Conservation (phyloP, 108 stramenopile genomes). For the Cyclotella sp. region DNA sequence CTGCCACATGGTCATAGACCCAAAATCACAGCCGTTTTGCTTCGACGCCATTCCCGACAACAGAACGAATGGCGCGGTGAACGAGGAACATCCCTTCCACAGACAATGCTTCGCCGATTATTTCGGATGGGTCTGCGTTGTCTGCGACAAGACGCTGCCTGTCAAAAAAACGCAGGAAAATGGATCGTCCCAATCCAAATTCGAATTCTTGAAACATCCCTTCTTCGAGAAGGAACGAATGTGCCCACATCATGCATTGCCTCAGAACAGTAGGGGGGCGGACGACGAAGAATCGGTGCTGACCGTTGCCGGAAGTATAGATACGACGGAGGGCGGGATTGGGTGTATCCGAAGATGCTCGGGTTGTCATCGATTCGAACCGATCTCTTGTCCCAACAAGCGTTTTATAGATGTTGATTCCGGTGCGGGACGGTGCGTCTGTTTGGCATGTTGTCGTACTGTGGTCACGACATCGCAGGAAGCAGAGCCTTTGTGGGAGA, state of each 20-base stretch:
- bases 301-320: background rate
- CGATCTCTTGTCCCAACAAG: slow-evolving; percentile 31
- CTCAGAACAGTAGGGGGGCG: background rate
- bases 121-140: slow-evolving; percentile 63
- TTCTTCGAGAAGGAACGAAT: slow-evolving; percentile 73
- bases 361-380: slow-evolving; percentile 76
- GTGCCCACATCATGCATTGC: slow-evolving; percentile 55
- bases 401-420: slow-evolving; percentile 71
- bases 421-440: slow-evolving; percentile 60
- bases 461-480: slow-evolving; percentile 65
- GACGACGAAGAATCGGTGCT: background rate
- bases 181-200: slow-evolving; percentile 28
- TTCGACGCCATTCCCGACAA: slow-evolving; percentile 38
- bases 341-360: slow-evolving; percentile 57
- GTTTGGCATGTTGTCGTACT: slow-evolving; percentile 64
- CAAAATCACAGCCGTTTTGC: slow-evolving; percentile 10
- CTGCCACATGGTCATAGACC: slow-evolving; percentile 60
- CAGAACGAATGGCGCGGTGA: background rate
- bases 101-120: slow-evolving; percentile 54
- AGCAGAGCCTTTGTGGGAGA: slow-evolving; percentile 61
- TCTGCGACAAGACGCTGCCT: slow-evolving; percentile 63
- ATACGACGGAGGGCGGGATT: slow-evolving; percentile 13
- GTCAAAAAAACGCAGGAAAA: slow-evolving; percentile 5
- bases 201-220: slow-evolving; percentile 63
- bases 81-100: slow-evolving; percentile 53